A percentile compares a stretch with the other conserved stretches of the same genome.
Conservation (phyloP, 2,329 filamentous ascomycete species). For the Beauveria varroae region DNA sequence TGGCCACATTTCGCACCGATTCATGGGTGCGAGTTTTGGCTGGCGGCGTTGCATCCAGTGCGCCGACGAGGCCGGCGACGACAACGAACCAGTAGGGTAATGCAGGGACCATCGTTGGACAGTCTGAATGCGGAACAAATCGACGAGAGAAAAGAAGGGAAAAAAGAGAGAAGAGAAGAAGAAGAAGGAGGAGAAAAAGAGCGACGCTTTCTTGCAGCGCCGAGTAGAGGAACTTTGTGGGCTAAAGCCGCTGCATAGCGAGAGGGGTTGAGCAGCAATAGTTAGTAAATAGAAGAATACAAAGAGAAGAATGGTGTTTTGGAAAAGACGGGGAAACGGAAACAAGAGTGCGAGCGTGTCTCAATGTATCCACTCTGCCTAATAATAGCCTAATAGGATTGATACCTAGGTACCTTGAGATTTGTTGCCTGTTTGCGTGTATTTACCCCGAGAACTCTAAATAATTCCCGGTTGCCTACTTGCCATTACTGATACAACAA, state of each 20-base stretch:
- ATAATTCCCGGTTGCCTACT: no score
- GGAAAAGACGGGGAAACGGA: no score
- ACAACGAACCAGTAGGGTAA: background rate
- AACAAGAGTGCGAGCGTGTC: background rate
- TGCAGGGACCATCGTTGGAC: background rate
- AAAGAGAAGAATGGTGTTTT: background rate
- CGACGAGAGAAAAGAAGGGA: background rate
- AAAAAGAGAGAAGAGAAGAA: background rate
- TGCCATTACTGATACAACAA: no score
- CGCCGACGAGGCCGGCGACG: slow-evolving; percentile 15
- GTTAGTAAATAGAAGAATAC: background rate
- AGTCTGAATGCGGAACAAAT: background rate
- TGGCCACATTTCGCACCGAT: slow-evolving; percentile 27
- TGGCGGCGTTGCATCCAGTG: slow-evolving; percentile 7
- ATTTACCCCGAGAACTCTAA: no score
- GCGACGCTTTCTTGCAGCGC: background rate
- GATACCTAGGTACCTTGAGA: no score
- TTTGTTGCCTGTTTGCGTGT: no score
- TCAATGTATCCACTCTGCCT: no score
- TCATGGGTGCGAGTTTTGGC: background rate
- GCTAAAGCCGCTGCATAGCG: background rate
- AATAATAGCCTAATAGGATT: no score
- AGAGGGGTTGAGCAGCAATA: background rate
- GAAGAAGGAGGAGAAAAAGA: background rate
- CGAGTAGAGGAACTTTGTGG: background rate